Conservation (phyloP, 441 rosid species). For the Macaranga tanarius region DNA sequence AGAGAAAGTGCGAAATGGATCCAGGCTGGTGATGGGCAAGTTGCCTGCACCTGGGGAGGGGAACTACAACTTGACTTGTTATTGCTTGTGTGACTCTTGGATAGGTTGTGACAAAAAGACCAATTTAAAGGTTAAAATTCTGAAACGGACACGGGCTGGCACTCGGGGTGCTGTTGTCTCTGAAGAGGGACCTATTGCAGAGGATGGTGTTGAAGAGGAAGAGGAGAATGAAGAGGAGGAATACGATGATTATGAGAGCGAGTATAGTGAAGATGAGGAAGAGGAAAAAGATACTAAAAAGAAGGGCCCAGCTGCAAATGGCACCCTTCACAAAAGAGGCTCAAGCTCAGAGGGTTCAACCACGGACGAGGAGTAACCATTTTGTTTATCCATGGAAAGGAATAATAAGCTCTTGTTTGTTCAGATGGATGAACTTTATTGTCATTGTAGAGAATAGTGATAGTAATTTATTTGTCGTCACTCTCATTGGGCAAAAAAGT, state of each 20-base stretch:
- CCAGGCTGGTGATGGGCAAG: conserved; percentile 88
- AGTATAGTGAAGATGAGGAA: conserved; percentile 90
- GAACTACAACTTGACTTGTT: conserved; percentile 77
- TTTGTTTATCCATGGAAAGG: conserved; percentile 21
- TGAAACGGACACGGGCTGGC: conserved; percentile 87
- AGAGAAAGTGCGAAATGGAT: conserved; percentile 78
- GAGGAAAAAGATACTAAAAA: conserved; percentile 63
- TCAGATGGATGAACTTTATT: conserved; percentile 18
- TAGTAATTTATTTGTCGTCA: conserved; percentile 5
- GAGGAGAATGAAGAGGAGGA: conserved; percentile 89
- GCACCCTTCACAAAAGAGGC: conserved; percentile 40
- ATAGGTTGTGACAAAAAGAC: conserved; percentile 80
- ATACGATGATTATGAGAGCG: conserved; percentile 88
- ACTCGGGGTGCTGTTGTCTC: conserved; percentile 54
- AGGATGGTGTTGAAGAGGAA: conserved; percentile 91
- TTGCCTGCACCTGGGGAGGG: conserved; percentile 85
- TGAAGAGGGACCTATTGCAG: conserved; percentile 69
- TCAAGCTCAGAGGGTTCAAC: conserved; percentile 75
- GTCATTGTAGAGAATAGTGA: conserved; percentile 16
- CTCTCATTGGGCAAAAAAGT: conserved; percentile 1
- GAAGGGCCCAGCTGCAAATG: conserved; percentile 56
- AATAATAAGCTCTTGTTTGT: conserved; percentile 8
- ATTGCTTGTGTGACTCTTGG: conserved; percentile 90
- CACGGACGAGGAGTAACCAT: conserved; percentile 61
- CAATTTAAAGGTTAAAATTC: conserved; percentile 68